A percentile compares a stretch with the other conserved stretches of the same genome.
phyloP scores from a whole-genome alignment of 805 yeast species.

The Wickerhamomyces queroliae region DNA sequence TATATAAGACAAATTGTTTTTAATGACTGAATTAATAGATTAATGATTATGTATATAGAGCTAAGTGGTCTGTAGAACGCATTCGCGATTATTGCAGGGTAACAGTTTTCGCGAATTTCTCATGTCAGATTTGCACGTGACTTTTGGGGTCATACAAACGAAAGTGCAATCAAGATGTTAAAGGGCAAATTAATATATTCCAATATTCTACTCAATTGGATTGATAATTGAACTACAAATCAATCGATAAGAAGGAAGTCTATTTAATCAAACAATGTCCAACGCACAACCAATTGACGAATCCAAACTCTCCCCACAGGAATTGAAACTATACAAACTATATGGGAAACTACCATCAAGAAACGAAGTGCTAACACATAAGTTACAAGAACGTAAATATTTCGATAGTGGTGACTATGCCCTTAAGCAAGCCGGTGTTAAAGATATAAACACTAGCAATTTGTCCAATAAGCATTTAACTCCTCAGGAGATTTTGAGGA shows the following conservation, averaged over 20 bases:
- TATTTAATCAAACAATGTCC: not conserved
- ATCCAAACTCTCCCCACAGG: constrained; percentile 67
- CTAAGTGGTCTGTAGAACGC: no score
- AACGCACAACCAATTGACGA: constrained; percentile 34
- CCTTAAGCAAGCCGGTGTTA: constrained; percentile 62
- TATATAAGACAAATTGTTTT: no score
- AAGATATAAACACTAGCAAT: constrained; percentile 14
- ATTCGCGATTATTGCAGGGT: no score
- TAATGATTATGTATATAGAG: no score
- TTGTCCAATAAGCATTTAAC: constrained; percentile 17
- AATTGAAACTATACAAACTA: constrained; percentile 66
- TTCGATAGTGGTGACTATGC: constrained; percentile 96
- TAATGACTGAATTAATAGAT: no score
- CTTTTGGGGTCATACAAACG: no score
- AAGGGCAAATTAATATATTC: no score
- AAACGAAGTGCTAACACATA: constrained; percentile 67
- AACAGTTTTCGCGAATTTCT: no score
- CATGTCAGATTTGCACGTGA: no score
- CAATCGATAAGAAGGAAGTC: not conserved
- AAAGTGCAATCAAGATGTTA: no score
- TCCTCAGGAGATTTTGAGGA: constrained; percentile 49
- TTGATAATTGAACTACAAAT: no score
- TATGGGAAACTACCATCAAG: constrained; percentile 85
- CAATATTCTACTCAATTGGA: no score
- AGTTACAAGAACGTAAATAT: constrained; percentile 81